phyloP scores from a whole-genome alignment of 306 rosid species.

The Abrus precatorius region DNA sequence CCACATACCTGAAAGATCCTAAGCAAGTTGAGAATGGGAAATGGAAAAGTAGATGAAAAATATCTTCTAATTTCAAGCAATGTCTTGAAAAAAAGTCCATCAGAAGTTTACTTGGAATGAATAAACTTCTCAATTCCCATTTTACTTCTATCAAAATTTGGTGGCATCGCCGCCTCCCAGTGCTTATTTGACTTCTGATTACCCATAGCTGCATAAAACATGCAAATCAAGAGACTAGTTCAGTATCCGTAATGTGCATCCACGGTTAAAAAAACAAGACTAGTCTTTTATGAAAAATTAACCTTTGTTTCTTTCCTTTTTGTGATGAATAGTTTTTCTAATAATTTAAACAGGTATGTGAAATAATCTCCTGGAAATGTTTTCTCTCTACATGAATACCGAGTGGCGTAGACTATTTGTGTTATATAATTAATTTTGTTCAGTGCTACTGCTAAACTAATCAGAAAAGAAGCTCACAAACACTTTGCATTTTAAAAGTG shows the following conservation, averaged over 20 bases:
- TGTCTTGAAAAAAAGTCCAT: neutral
- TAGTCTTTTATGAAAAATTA: neutral
- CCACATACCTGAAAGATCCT: slow-evolving; percentile 73
- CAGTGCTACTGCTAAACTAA: neutral
- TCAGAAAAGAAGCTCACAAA: neutral
- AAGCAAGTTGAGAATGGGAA: slow-evolving; percentile 38
- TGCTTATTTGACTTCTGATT: slow-evolving; percentile 74
- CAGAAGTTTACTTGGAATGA: slow-evolving; percentile 72
- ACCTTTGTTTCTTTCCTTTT: too few species aligned
- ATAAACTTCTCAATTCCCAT: slow-evolving; percentile 65
- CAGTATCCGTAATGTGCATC: slow-evolving; percentile 27
- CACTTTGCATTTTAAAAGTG: slow-evolving; percentile 2
- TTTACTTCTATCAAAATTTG: slow-evolving; percentile 60
- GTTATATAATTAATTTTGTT: neutral
- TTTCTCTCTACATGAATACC: neutral
- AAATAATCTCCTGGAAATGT: neutral
- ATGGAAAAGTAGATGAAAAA: slow-evolving; percentile 32
- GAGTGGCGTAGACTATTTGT: neutral
- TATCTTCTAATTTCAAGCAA: slow-evolving; percentile 27
- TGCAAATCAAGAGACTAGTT: slow-evolving; percentile 32
- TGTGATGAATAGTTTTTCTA: neutral
- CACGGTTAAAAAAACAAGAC: slow-evolving; percentile 10
- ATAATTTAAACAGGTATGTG: neutral
- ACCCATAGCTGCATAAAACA: slow-evolving; percentile 68
- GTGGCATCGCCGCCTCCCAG: slow-evolving; percentile 78